Percentiles rank a stretch among this genome's conserved stretches.
Evolutionary conservation across 495 filamentous ascomycete genomes (phyloP).

Genomic region (Podospora australis): DNA sequence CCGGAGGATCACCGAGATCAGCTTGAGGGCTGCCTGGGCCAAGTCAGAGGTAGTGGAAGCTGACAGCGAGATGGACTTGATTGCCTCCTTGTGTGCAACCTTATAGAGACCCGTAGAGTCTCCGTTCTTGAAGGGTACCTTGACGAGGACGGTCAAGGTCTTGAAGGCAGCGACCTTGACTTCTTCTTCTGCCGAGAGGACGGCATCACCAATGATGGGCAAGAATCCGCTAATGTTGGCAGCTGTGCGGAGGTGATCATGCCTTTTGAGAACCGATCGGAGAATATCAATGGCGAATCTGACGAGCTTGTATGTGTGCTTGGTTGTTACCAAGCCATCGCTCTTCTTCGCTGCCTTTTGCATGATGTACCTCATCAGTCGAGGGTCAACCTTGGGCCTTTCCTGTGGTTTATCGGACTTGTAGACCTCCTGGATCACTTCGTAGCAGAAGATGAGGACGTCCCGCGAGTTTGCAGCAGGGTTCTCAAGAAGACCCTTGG

Average conservation of each 20-base stretch:
- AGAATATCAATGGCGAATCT: conserved; percentile 83
- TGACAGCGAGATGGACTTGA: conserved; percentile 57
- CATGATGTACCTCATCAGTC: conserved; percentile 66
- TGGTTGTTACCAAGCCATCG: conserved; percentile 57
- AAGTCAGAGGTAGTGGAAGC: conserved; percentile 72
- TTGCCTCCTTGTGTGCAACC: conserved; percentile 70
- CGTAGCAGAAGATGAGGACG: conserved; percentile 85
- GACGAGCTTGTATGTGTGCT: conserved; percentile 74
- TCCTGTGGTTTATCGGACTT: conserved; percentile 43
- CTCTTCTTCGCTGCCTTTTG: conserved; percentile 67
- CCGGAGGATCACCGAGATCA: conserved; percentile 77
- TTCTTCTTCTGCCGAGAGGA: conserved; percentile 79
- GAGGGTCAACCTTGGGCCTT: conserved; percentile 47
- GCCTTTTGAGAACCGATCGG: conserved; percentile 71
- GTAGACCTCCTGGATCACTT: conserved; percentile 84
- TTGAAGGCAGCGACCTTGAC: conserved; percentile 79
- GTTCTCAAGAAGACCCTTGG: conserved; percentile 75
- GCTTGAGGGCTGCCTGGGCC: conserved; percentile 77
- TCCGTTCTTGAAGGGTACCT: conserved; percentile 71
- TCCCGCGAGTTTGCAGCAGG: conserved; percentile 65
- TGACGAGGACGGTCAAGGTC: conserved; percentile 75
- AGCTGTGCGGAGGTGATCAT: conserved; percentile 69
- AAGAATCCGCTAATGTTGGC: conserved; percentile 76
- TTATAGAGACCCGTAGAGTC: conserved; percentile 69
- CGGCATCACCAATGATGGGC: conserved; percentile 78